These are phyloP conservation scores for Aspergillus oerlinghausenensis DNA, from an alignment of 2,329 filamentous ascomycete genomes.

Conservation along the genomic window DNA sequence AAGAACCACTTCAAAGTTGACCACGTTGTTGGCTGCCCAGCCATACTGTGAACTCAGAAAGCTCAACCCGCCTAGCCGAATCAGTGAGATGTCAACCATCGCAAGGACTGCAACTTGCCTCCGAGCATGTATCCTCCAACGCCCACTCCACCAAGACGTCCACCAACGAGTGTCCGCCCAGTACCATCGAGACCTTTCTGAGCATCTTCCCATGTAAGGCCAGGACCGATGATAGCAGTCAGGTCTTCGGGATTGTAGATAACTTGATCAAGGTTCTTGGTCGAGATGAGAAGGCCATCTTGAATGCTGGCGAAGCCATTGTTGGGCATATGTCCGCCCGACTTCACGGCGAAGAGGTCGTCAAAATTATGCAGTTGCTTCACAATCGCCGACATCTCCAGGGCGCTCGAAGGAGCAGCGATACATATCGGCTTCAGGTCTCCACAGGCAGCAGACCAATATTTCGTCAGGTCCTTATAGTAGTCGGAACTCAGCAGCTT, in stretches of 20 bases:
- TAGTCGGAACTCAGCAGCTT: constrained; percentile 32
- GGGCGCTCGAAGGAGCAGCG: constrained; percentile 44
- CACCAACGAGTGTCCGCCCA: constrained; percentile 38
- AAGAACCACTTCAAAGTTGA: constrained; percentile 46
- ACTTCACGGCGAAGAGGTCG: constrained; percentile 53
- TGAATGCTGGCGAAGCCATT: constrained; percentile 45
- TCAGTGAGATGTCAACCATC: constrained; percentile 5
- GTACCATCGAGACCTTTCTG: constrained; percentile 25
- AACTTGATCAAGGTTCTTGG: constrained; percentile 40
- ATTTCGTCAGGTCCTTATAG: constrained; percentile 36
- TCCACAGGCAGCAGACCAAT: constrained; percentile 45
- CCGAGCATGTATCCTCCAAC: constrained; percentile 46
- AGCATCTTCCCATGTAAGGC: constrained; percentile 32
- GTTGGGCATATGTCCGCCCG: constrained; percentile 47
- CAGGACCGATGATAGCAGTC: constrained; percentile 39
- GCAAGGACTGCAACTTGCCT: constrained; percentile 22
- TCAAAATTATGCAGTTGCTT: constrained; percentile 45
- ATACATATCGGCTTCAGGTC: constrained; percentile 45
- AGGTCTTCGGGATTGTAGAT: constrained; percentile 32
- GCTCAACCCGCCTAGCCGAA: constrained; percentile 33
- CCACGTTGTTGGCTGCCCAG: constrained; percentile 45
- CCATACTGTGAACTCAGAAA: constrained; percentile 51
- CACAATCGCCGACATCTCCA: constrained; percentile 53
- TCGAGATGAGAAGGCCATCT: constrained; percentile 42
- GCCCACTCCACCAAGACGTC: constrained; percentile 46